Percentiles rank a stretch among this genome's conserved stretches.
phyloP scores from a whole-genome alignment of 306 rosid species.

The Prosopis cineraria region DNA sequence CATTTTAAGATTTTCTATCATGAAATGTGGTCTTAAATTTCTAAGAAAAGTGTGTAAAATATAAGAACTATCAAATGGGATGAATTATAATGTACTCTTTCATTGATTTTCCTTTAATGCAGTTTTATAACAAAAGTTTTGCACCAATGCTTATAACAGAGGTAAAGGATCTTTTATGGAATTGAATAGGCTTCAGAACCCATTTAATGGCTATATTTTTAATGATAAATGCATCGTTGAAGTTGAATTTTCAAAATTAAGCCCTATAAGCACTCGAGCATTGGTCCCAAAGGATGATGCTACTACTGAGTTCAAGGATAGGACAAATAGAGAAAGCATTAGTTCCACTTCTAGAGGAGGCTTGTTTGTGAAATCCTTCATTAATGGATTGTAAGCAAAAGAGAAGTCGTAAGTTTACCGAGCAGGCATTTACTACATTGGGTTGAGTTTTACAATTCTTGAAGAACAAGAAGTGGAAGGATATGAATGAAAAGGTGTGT shows the following conservation, averaged over 20 bases:
- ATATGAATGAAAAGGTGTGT: background rate
- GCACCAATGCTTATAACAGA: accelerated
- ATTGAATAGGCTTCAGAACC: background rate
- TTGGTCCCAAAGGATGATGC: background rate
- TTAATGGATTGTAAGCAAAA: background rate
- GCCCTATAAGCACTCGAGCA: background rate
- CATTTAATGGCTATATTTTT: background rate
- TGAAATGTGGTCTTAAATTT: too few relatives aligned
- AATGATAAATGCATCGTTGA: background rate
- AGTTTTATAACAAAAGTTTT: background rate
- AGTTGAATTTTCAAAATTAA: background rate
- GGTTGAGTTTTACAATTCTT: background rate
- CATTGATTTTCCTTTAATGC: too few relatives aligned
- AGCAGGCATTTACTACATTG: background rate
- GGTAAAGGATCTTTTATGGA: background rate
- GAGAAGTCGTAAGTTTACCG: background rate
- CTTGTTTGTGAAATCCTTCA: background rate
- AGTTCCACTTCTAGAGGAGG: background rate
- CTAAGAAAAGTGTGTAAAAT: too few relatives aligned
- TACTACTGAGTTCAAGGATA: background rate
- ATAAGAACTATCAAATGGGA: too few relatives aligned
- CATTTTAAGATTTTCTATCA: too few relatives aligned
- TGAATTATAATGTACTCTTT: too few relatives aligned
- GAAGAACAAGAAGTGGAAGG: background rate
- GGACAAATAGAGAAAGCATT: background rate